Percentiles rank a stretch among this genome's conserved stretches.
These are phyloP conservation scores for Phoma sp. DNA, from an alignment of 2,329 filamentous ascomycete species.

Conservation along the genomic window DNA sequence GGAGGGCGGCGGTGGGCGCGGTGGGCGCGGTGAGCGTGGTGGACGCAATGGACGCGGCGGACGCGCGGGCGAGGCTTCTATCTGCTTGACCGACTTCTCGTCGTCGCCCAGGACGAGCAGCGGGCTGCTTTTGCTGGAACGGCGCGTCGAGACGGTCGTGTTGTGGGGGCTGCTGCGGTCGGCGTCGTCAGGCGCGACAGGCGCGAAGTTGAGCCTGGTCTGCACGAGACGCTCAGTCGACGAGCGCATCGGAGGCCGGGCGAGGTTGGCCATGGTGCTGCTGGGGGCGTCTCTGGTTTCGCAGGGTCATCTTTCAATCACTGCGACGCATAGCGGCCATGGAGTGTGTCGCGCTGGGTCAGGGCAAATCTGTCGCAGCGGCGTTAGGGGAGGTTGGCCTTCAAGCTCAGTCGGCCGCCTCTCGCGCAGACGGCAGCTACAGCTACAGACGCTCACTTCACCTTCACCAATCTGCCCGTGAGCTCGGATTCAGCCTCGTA, in stretches of 20 bases:
- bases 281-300: slow-evolving; percentile 27
- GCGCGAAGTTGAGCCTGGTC: slow-evolving; percentile 38
- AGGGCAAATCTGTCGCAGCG: slow-evolving; percentile 31
- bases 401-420: slow-evolving; percentile 33
- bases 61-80: slow-evolving; percentile 15
- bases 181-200: slow-evolving; percentile 32
- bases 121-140: slow-evolving; percentile 32
- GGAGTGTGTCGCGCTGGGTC: slow-evolving; percentile 39
- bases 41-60: background rate
- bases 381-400: slow-evolving; percentile 34
- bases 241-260: slow-evolving; percentile 38
- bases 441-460: slow-evolving; percentile 10
- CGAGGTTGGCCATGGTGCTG: slow-evolving; percentile 36
- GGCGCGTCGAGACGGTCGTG: slow-evolving; percentile 36
- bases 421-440: slow-evolving; percentile 7
- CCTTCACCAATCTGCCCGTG: slow-evolving; percentile 13
- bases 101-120: slow-evolving; percentile 30
- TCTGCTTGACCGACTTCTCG: slow-evolving; percentile 27
- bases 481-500: slow-evolving; percentile 26
- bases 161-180: slow-evolving; percentile 23
- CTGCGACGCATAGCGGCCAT: slow-evolving; percentile 35
- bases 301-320: slow-evolving; percentile 37
- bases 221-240: slow-evolving; percentile 39
- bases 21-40: slow-evolving; percentile 16
- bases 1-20: slow-evolving; percentile 24